Evolutionary conservation across 1,139 yeast species (phyloP).

Genomic region (Debaryomyces sp.): DNA sequence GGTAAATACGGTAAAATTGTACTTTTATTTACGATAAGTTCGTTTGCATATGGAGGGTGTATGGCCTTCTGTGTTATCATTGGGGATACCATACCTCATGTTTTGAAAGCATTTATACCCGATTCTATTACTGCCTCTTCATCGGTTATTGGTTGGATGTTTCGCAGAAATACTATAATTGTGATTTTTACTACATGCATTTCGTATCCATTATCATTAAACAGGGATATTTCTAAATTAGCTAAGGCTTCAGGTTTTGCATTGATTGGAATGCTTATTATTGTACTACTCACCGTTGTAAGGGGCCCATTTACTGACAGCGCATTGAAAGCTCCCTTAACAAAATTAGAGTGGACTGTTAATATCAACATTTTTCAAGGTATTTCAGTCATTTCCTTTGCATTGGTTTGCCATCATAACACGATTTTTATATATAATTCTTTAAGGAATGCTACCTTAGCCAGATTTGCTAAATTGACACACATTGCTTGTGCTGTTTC

Average conservation of each 20-base stretch:
- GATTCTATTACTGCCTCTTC: slow-evolving; percentile 37
- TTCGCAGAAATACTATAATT: slow-evolving; percentile 70
- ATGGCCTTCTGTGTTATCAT: slow-evolving; percentile 93
- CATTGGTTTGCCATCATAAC: slow-evolving; percentile 94
- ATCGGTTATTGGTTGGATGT: slow-evolving; percentile 50
- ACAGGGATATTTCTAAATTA: slow-evolving; percentile 78
- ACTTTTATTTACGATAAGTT: slow-evolving; percentile 74
- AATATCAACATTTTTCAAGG: slow-evolving; percentile 81
- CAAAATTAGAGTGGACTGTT: slow-evolving; percentile 53
- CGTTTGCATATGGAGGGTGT: slow-evolving; percentile 93
- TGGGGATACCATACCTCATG: slow-evolving; percentile 95
- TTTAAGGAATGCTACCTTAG: slow-evolving; percentile 71
- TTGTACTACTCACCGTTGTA: slow-evolving; percentile 70
- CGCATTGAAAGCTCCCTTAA: slow-evolving; percentile 49
- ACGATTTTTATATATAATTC: slow-evolving; percentile 89
- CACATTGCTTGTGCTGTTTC: slow-evolving; percentile 85
- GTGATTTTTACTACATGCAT: slow-evolving; percentile 68
- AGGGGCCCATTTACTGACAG: slow-evolving; percentile 68
- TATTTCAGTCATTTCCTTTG: slow-evolving; percentile 86
- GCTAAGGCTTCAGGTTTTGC: slow-evolving; percentile 92
- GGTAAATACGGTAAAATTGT: slow-evolving; percentile 72
- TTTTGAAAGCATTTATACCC: slow-evolving; percentile 69
- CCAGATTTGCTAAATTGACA: slow-evolving; percentile 73
- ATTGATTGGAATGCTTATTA: slow-evolving; percentile 76
- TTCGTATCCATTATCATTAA: slow-evolving; percentile 81